These are phyloP conservation scores for Didymella lethalis DNA, from an alignment of 2,329 filamentous ascomycete genomes.

Conservation along the genomic window DNA sequence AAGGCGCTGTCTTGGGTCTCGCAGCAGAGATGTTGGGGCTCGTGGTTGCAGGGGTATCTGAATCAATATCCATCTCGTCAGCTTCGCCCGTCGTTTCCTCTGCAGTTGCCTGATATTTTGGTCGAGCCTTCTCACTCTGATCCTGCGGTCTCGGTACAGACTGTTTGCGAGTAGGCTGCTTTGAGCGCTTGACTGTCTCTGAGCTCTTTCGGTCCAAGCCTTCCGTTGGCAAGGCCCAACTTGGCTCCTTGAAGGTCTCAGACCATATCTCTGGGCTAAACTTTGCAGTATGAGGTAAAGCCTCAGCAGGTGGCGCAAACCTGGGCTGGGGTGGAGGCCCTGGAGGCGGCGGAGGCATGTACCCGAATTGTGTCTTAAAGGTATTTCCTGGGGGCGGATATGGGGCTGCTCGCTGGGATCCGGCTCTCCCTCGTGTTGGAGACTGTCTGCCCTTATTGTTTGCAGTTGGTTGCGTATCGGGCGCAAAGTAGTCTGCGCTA, in stretches of 20 bases:
- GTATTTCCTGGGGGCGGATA: conserved; percentile 6
- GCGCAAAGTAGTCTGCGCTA: conserved; percentile 54
- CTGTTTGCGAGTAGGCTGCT: conserved; percentile 40
- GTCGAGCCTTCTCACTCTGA: conserved; percentile 36
- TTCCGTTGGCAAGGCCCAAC: conserved; percentile 50
- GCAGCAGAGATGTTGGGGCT: conserved; percentile 22
- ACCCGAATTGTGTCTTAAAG: conserved; percentile 20
- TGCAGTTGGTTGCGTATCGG: conserved; percentile 37
- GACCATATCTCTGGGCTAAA: conserved; percentile 55
- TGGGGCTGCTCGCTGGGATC: conserved; percentile 30
- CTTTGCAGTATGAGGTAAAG: conserved; percentile 43
- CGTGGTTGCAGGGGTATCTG: conserved; percentile 38
- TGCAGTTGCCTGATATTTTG: conserved; percentile 44
- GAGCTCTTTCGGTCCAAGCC: conserved; percentile 44
- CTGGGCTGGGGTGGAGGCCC: conserved; percentile 38
- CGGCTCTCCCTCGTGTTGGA: conserved; percentile 41
- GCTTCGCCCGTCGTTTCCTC: conserved; percentile 39
- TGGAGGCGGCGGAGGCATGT: conserved; percentile 43
- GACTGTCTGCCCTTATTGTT: conserved; percentile 39
- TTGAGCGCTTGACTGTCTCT: conserved; percentile 38
- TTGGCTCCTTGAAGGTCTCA: conserved; percentile 54
- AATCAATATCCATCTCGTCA: conserved; percentile 60
- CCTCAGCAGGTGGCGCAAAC: conserved; percentile 31
- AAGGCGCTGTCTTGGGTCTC: conserved; percentile 18
- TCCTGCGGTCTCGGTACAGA: conserved; percentile 45